Evolutionary conservation across 768 basidiomycete genomes (phyloP).

Genomic region (Auriculariales sp.): DNA sequence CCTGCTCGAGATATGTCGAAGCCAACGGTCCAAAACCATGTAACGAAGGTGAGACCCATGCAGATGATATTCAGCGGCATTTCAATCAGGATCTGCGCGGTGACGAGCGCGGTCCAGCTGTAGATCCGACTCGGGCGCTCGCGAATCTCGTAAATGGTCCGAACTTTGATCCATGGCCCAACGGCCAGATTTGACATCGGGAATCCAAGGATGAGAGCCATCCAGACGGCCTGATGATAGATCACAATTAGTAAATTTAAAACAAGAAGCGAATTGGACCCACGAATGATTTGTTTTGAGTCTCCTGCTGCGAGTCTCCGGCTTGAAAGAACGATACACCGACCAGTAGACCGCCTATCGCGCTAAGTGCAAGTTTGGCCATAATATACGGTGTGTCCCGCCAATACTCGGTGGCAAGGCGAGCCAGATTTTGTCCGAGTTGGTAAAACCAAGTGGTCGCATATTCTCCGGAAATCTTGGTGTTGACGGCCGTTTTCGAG

Average conservation of each 20-base stretch:
- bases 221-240: slow-evolving; percentile 21
- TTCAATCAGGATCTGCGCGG: slow-evolving; percentile 30
- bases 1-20: slow-evolving; percentile 32
- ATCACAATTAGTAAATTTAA: background rate
- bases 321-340: slow-evolving; percentile 50
- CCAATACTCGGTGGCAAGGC: slow-evolving; percentile 35
- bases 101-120: slow-evolving; percentile 34
- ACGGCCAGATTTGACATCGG: slow-evolving; percentile 51
- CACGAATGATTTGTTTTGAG: slow-evolving; percentile 47
- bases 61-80: slow-evolving; percentile 48
- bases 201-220: slow-evolving; percentile 29
- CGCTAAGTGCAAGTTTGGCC: slow-evolving; percentile 28
- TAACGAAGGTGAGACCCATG: slow-evolving; percentile 43
- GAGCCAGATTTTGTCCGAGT: slow-evolving; percentile 25
- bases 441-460: slow-evolving; percentile 43
- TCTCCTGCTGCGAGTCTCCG: slow-evolving; percentile 37
- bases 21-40: slow-evolving; percentile 62
- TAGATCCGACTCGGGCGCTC: slow-evolving; percentile 54
- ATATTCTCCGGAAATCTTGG: slow-evolving; percentile 23
- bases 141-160: slow-evolving; percentile 47
- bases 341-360: slow-evolving; percentile 21
- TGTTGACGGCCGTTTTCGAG: slow-evolving; percentile 21
- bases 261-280: background rate
- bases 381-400: slow-evolving; percentile 39
- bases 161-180: slow-evolving; percentile 40